Base-by-base conservation (phyloP, 2,329 filamentous ascomycete genomes). In the Xylogone sp. region DNA sequence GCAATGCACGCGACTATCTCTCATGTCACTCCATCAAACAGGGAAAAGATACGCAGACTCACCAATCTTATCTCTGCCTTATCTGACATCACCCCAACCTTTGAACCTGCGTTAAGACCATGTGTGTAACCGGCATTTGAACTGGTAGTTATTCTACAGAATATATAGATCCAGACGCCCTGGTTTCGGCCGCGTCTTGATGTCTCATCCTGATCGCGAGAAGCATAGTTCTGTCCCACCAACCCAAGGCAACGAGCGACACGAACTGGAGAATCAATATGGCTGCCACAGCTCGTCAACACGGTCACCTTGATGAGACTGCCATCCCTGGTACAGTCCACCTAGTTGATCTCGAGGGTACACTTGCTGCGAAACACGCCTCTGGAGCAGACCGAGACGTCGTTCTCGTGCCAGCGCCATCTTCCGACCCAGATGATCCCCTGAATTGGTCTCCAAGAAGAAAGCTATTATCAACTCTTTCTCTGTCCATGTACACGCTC, bases 401-500 rank as follows among this genome's bases (percentile, higher is more conserved):
- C 27, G 62, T 67, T 13, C 60, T 68, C 16, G 56, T 67, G 12
- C 66, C 65, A 12, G 52, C 59, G 13, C 69, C 69, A 2, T 66
- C 60, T 24, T 50, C 59, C 9, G 68, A 71, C 50, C 68, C 68
- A 10, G 65, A 72, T 27, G 70, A 72, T 53, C 69, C 69, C 1
- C 53, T 73, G 18, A 72, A 73, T 45, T 71, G 69, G 69, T 62
- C 57, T 6, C 56, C 56, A 3, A 54, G 55, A 3, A 65, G 70
- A 9, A 72, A 71, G 53, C 48, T 62, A 21, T 48, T 66, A 21
- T 59, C 67, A 1, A 62, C 62, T 7, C 53, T 54, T 24, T 60
- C 60, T 42, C 53, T 63, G 29, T 61, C 62, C 43, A 59, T 75
- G n/a, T 78, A 77, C 56, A 73, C 71, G 1, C 67, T 76, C 43